Percentiles rank a stretch among this genome's conserved stretches.
Conservation (phyloP, 1,284 basidiomycete genomes). For the Porogramme epimiltina region DNA sequence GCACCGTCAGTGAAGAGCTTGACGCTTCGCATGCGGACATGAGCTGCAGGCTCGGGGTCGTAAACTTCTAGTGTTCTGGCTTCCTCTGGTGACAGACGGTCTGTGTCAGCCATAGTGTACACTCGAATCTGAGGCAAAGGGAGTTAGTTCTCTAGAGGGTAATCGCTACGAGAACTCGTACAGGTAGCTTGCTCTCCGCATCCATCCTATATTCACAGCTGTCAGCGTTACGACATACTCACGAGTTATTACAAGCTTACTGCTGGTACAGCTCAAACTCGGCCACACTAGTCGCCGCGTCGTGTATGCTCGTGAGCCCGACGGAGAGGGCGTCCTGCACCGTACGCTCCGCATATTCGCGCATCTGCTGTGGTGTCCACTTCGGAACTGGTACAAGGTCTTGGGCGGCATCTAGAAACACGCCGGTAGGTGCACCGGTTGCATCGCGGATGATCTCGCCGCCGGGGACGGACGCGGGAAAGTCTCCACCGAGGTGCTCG, state of each 20-base stretch:
- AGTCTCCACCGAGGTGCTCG: slow-evolving; percentile 66
- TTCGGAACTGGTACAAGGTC: slow-evolving; percentile 64
- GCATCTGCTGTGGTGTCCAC: slow-evolving; percentile 60
- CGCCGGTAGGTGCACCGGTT: slow-evolving; percentile 15
- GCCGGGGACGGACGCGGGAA: slow-evolving; percentile 7
- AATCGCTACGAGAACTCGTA: slow-evolving; percentile 33
- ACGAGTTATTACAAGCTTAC: slow-evolving; percentile 37
- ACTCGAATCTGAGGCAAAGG: slow-evolving; percentile 57
- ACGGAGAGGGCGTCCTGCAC: slow-evolving; percentile 68
- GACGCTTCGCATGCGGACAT: slow-evolving; percentile 73
- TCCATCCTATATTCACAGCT: slow-evolving; percentile 35
- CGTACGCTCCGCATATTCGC: slow-evolving; percentile 63
- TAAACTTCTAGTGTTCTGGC: slow-evolving; percentile 60
- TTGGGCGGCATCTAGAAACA: slow-evolving; percentile 78
- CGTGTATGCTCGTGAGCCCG: slow-evolving; percentile 85
- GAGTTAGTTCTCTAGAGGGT: not conserved
- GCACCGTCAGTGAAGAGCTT: slow-evolving; percentile 89
- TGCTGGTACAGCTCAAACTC: slow-evolving; percentile 68
- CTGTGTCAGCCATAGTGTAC: slow-evolving; percentile 73
- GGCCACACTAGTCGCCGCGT: slow-evolving; percentile 61
- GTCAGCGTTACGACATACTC: not conserved
- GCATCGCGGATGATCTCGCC: slow-evolving; percentile 14
- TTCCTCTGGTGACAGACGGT: slow-evolving; percentile 68
- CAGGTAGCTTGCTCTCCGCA: slow-evolving; percentile 63
- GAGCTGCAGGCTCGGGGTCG: slow-evolving; percentile 61